Base-by-base conservation (phyloP, 495 filamentous ascomycete species). In the Pyronema omphalodes region DNA sequence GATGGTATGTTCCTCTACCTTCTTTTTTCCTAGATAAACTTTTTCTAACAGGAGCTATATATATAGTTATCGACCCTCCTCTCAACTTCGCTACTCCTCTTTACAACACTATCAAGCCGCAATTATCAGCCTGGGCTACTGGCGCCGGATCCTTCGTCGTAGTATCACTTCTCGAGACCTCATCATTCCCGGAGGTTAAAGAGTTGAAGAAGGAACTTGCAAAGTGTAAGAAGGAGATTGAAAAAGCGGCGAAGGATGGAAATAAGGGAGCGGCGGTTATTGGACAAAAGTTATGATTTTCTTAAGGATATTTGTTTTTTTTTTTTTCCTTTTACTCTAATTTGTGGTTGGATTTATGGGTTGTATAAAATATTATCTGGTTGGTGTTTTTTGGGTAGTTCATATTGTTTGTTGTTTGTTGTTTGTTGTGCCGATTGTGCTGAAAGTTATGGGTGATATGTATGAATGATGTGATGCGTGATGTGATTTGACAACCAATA, bases 71-170 rank as follows among this genome's bases (percentile, higher is more conserved):
- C 14, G 74, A 83, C n/a, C 86, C 87, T 7, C 70, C 80, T n/a
- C 72, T 94, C 48, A 73, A 78, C 56, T 98, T 95, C 69, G 78
- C 86, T 57, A 73, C 76, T 54, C 68, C 83, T 44, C 69, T 96
- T 9, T 96, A 85, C 59, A 77, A 81, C 36, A 71, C 77, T 53
- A 86, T 94, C 65, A 72, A 81, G 57, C 77, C 79, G 2, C 71
- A 87, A 45, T 70, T 93, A 40, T 60, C 88, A 59, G 67, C 78
- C n/a, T 98, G 91, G 91, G 93, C 93, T 0, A 85, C 77, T 0
- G 83, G 89, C 1, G 72, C 77, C 0, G 83, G 85, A 52, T 80
- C 79, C 0, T 96, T 93, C 59, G 82, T 93, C 9, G 73, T 93
- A 11, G 72, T 95, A 17, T 81, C 75, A 0, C 67, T 98, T 48